Conservation (phyloP, 2,329 filamentous ascomycete genomes). For the Colletotrichum sidae region DNA sequence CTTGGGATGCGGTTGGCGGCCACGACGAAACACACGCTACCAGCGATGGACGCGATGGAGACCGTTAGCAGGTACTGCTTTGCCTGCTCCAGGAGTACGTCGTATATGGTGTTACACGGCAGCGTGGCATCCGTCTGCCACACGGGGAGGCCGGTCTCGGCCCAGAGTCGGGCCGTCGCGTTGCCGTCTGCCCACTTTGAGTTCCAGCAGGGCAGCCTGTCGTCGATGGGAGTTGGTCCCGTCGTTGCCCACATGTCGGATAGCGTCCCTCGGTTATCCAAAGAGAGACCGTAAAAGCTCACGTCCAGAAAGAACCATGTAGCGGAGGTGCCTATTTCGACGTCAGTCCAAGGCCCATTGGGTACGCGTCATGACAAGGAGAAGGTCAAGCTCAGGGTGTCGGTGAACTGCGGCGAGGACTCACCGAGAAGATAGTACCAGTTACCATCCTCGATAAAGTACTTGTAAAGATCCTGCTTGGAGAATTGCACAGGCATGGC, state of each 20-base stretch:
- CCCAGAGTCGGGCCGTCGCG: slow-evolving; percentile 58
- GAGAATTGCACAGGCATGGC: slow-evolving; percentile 62
- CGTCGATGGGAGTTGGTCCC: slow-evolving; percentile 47
- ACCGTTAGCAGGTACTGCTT: slow-evolving; percentile 66
- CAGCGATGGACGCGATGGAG: slow-evolving; percentile 62
- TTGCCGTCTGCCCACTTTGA: slow-evolving; percentile 55
- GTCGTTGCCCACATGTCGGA: slow-evolving; percentile 57
- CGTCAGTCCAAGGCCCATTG: slow-evolving; percentile 23
- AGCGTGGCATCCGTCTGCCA: slow-evolving; percentile 63
- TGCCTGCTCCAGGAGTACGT: slow-evolving; percentile 62
- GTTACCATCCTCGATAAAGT: slow-evolving; percentile 61
- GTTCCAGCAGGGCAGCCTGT: slow-evolving; percentile 59
- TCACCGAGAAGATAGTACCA: slow-evolving; percentile 56
- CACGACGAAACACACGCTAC: slow-evolving; percentile 61
- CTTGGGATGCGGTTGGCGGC: slow-evolving; percentile 61
- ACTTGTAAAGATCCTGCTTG: slow-evolving; percentile 59
- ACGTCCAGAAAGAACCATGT: slow-evolving; percentile 68
- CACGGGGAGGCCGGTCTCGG: slow-evolving; percentile 51
- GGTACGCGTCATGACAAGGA: not conserved
- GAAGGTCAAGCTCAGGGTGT: not conserved
- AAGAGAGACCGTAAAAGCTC: slow-evolving; percentile 65
- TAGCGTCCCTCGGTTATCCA: slow-evolving; percentile 58
- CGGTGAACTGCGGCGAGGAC: slow-evolving; percentile 28
- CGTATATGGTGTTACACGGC: slow-evolving; percentile 64
- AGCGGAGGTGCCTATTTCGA: slow-evolving; percentile 52